phyloP scores from a whole-genome alignment of 164 flowering plant species.

The Vitis vinifera region ASM3070453v1 NC_081813.1:9920001-9920500 shows the following conservation, averaged over 20 bases:
- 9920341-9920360: too few species aligned
- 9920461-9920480: not conserved
- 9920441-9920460: conserved; percentile 10
- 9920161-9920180: conserved; percentile 6
- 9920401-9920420: conserved; percentile 9
- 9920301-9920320: too few species aligned
- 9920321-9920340: too few species aligned
- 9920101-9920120: conserved; percentile 28
- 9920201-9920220: conserved; percentile 14
- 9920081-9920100: conserved; percentile 33
- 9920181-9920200: conserved; percentile 12
- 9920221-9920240: not conserved
- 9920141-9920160: conserved; percentile 21
- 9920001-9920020: conserved; percentile 13
- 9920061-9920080: conserved; percentile 20
- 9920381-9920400: conserved; percentile 9
- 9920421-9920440: conserved; percentile 15
- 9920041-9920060: conserved; percentile 12
- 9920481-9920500: not conserved
- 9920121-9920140: conserved; percentile 21
- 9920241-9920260: conserved; percentile 20
- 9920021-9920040: conserved; percentile 17
- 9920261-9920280: not conserved
- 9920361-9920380: conserved; percentile 9
- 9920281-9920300: too few species aligned